Conservation (phyloP, 768 basidiomycete species). For the Neoboletus brunneissimus region DNA sequence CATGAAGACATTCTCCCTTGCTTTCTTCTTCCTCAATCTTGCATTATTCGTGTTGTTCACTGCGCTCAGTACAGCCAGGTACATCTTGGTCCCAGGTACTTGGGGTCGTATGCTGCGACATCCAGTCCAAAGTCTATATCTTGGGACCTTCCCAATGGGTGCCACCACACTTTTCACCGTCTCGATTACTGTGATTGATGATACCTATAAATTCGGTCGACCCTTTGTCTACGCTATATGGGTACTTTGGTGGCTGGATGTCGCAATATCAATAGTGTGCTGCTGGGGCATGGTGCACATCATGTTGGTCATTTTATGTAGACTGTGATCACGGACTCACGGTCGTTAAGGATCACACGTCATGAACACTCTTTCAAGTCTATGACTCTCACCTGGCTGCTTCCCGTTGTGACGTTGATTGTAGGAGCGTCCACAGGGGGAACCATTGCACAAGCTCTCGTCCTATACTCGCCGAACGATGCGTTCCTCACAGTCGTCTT, state of each 20-base stretch:
- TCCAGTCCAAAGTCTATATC: slow-evolving; percentile 49
- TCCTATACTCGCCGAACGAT: slow-evolving; percentile 40
- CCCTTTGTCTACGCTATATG: slow-evolving; percentile 55
- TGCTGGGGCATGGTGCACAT: slow-evolving; percentile 61
- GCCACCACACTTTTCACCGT: slow-evolving; percentile 55
- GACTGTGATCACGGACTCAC: slow-evolving; percentile 16
- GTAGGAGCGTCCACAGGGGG: slow-evolving; percentile 70
- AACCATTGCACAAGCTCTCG: slow-evolving; percentile 50
- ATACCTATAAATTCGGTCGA: slow-evolving; percentile 44
- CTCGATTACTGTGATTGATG: slow-evolving; percentile 44
- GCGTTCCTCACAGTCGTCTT: slow-evolving; percentile 55
- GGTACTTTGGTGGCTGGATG: slow-evolving; percentile 70
- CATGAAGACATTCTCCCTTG: slow-evolving; percentile 43
- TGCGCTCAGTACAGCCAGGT: slow-evolving; percentile 45
- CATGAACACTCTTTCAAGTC: slow-evolving; percentile 54
- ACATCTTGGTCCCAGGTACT: slow-evolving; percentile 50
- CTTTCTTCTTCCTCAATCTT: slow-evolving; percentile 60
- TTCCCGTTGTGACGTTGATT: slow-evolving; percentile 72
- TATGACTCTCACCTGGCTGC: slow-evolving; percentile 67
- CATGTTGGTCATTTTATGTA: slow-evolving; percentile 48
- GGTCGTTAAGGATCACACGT: slow-evolving; percentile 45
- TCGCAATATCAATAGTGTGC: slow-evolving; percentile 52
- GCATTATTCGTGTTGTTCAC: slow-evolving; percentile 51
- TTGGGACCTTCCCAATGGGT: slow-evolving; percentile 56
- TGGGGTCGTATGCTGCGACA: slow-evolving; percentile 48